A percentile compares a stretch with the other conserved stretches of the same genome.
These are phyloP conservation scores for Alternaria incomplexa DNA, from an alignment of 2,329 filamentous ascomycete species.

Conservation along the genomic window DNA sequence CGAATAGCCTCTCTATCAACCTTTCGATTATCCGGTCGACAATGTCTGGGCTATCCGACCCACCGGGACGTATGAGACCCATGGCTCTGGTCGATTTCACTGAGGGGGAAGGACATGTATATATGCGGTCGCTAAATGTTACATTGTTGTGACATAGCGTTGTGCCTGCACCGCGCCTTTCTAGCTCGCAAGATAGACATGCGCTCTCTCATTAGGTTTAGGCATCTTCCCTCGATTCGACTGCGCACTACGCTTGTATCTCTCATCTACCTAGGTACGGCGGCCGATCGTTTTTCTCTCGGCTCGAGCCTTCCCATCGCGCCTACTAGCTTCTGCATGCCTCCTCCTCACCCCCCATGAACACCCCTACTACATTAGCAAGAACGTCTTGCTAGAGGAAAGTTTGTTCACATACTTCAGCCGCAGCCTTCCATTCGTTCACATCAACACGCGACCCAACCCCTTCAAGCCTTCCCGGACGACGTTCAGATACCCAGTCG, in stretches of 20 bases:
- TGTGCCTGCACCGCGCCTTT: neutral
- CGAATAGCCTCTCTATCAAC: neutral
- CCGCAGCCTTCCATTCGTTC: neutral
- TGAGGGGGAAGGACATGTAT: neutral
- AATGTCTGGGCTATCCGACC: neutral
- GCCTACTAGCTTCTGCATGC: neutral
- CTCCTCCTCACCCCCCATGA: neutral
- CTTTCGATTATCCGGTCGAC: neutral
- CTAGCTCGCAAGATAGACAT: too few species aligned
- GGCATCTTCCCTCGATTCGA: too few species aligned
- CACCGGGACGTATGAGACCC: neutral
- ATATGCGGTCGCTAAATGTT: neutral
- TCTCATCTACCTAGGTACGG: too few species aligned
- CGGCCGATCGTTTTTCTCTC: too few species aligned
- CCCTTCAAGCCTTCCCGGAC: neutral
- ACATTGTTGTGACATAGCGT: neutral
- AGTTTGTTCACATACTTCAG: neutral
- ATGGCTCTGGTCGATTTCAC: neutral
- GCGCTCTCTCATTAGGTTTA: too few species aligned
- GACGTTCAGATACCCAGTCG: neutral
- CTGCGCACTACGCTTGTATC: too few species aligned
- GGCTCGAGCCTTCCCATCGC: too few species aligned
- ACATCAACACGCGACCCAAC: neutral
- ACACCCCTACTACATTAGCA: neutral
- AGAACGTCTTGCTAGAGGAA: fast-evolving